Evolutionary conservation across 1,284 basidiomycete species (phyloP).

Genomic region (Phlebopus sp.): DNA sequence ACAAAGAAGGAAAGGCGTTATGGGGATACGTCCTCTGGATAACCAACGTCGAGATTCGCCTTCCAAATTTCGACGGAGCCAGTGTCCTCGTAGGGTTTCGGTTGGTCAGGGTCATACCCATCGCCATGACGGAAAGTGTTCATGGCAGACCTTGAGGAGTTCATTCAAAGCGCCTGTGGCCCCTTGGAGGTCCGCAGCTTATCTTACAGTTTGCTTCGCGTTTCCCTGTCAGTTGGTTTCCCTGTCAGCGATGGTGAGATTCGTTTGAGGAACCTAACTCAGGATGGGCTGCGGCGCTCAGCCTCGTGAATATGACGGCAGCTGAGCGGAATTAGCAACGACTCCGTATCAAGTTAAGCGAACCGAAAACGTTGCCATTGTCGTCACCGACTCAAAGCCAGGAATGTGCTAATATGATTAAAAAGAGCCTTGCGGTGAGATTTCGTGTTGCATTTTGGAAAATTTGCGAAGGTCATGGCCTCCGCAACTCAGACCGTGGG

Average conservation of each 20-base stretch:
- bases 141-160: too few species aligned
- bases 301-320: conserved; percentile 9
- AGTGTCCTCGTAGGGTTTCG: conserved; percentile 1
- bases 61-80: conserved; percentile 4
- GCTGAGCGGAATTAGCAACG: conserved; percentile 26
- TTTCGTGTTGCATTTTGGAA: not conserved
- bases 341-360: conserved; percentile 5
- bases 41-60: conserved; percentile 3
- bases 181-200: not conserved
- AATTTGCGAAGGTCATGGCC: not conserved
- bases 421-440: not conserved
- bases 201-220: not conserved
- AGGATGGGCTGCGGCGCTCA: not conserved
- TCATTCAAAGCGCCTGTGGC: too few species aligned
- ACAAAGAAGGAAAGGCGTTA: conserved; percentile 7
- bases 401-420: conserved; percentile 6
- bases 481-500: too few species aligned
- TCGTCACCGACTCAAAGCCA: conserved; percentile 2
- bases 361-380: conserved; percentile 1
- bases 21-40: conserved; percentile 5
- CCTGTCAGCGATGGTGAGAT: too few species aligned
- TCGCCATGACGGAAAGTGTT: not conserved
- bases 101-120: conserved; percentile 18
- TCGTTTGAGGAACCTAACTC: too few species aligned
- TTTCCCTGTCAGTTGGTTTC: too few species aligned